These are phyloP conservation scores for Musa beccarii DNA, from an alignment of 176 grass and related monocot genomes.

Conservation along the genomic window DNA sequence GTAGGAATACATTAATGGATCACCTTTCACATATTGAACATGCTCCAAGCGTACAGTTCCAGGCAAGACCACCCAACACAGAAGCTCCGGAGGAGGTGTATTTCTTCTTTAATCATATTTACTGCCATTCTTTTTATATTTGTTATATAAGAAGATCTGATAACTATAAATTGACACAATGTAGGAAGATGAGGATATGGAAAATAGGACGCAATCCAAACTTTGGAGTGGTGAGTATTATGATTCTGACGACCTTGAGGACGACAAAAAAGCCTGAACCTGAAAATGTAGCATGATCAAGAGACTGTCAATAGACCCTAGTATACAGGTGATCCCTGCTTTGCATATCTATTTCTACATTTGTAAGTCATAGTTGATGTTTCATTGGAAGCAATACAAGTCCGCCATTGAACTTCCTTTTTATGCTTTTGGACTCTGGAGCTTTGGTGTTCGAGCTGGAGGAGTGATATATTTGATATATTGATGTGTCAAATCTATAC, in stretches of 20 bases:
- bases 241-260: neutral
- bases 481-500: too few species aligned
- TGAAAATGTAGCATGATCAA: neutral
- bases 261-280: neutral
- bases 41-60: slow-evolving; percentile 19
- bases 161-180: neutral
- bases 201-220: neutral
- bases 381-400: neutral
- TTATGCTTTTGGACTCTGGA: too few species aligned
- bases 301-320: neutral
- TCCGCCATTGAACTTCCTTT: neutral
- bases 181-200: slow-evolving; percentile 16
- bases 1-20: slow-evolving; percentile 11
- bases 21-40: slow-evolving; percentile 17
- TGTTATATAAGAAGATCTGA: neutral
- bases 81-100: slow-evolving; percentile 12
- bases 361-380: neutral
- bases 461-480: too few species aligned
- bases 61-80: slow-evolving; percentile 6
- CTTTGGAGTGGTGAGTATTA: slow-evolving; percentile 9
- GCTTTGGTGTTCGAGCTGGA: too few species aligned
- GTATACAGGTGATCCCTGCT: neutral
- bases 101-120: neutral
- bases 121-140: neutral
- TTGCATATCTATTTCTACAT: neutral